Evolutionary conservation across 2,329 filamentous ascomycete genomes (phyloP).

Genomic region (Pyricularia grisea): DNA sequence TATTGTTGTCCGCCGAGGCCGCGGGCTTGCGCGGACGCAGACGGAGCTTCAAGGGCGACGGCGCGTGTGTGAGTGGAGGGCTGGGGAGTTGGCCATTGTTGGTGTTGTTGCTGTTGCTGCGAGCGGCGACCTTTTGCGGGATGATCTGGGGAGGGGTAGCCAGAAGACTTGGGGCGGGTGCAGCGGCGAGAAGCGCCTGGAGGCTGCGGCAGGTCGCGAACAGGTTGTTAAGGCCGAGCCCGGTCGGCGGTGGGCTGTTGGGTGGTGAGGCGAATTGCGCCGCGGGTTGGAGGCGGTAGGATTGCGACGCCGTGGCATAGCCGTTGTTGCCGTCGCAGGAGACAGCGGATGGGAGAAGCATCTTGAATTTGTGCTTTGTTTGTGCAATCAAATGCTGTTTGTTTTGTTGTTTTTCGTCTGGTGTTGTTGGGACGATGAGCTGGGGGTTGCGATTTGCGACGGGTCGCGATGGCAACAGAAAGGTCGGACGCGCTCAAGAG

Average conservation of each 20-base stretch:
- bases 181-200: constrained; percentile 44
- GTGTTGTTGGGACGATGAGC: background rate
- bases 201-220: constrained; percentile 51
- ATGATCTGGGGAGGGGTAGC: constrained; percentile 16
- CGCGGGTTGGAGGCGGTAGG: constrained; percentile 4
- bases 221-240: constrained; percentile 40
- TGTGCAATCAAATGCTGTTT: background rate
- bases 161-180: constrained; percentile 17
- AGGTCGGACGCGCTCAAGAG: background rate
- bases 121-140: background rate
- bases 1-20: constrained; percentile 14
- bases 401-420: background rate
- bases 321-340: constrained; percentile 4
- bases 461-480: background rate
- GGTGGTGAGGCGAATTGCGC: constrained; percentile 47
- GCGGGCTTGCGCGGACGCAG: constrained; percentile 34
- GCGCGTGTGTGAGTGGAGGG: constrained; percentile 43
- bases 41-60: constrained; percentile 43
- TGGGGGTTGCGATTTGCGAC: background rate
- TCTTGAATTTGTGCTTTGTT: background rate
- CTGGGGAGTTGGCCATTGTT: constrained; percentile 35
- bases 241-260: constrained; percentile 39
- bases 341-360: constrained; percentile 5
- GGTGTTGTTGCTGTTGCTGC: background rate
- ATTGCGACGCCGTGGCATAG: background rate